phyloP scores from a whole-genome alignment of 2,329 filamentous ascomycete species.

The Xylaria sp. region DNA sequence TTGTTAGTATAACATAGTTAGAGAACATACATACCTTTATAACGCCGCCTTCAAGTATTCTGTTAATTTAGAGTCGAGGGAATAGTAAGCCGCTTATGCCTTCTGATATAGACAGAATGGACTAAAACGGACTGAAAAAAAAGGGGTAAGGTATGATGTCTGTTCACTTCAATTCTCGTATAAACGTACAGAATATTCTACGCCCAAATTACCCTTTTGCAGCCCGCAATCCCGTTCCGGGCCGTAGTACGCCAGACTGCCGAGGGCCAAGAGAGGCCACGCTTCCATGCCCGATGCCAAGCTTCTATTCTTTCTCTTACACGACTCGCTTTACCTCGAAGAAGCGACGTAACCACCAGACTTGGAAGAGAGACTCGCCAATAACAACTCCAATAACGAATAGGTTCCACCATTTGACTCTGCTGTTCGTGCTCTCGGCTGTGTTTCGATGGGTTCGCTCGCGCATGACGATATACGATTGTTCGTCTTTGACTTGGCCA shows the following conservation, averaged over 20 bases:
- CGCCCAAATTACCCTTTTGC: slow-evolving; percentile 30
- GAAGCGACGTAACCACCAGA: slow-evolving; percentile 99
- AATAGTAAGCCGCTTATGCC: neutral
- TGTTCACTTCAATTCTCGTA: slow-evolving; percentile 39
- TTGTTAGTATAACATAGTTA: neutral
- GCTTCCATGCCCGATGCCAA: slow-evolving; percentile 5
- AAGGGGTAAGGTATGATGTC: slow-evolving; percentile 22
- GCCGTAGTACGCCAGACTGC: slow-evolving; percentile 44
- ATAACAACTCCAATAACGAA: slow-evolving; percentile 92
- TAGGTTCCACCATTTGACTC: slow-evolving; percentile 99
- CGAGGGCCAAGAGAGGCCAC: slow-evolving; percentile 35
- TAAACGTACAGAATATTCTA: slow-evolving; percentile 41
- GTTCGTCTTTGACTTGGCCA: slow-evolving; percentile 95
- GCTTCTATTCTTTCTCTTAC: slow-evolving; percentile 52
- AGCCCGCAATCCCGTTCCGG: slow-evolving; percentile 39
- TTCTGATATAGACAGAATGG: neutral
- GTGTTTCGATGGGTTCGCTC: slow-evolving; percentile 98
- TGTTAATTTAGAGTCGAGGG: neutral
- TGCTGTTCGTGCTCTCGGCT: slow-evolving; percentile 95
- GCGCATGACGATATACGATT: slow-evolving; percentile 94
- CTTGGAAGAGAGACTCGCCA: slow-evolving; percentile 95
- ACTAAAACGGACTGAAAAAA: neutral
- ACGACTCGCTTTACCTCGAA: slow-evolving; percentile 85
- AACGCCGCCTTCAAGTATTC: neutral
- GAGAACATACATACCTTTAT: neutral